These are phyloP conservation scores for Teunomyces aglyptinius DNA, from an alignment of 805 yeast genomes.

Conservation along the genomic window DNA sequence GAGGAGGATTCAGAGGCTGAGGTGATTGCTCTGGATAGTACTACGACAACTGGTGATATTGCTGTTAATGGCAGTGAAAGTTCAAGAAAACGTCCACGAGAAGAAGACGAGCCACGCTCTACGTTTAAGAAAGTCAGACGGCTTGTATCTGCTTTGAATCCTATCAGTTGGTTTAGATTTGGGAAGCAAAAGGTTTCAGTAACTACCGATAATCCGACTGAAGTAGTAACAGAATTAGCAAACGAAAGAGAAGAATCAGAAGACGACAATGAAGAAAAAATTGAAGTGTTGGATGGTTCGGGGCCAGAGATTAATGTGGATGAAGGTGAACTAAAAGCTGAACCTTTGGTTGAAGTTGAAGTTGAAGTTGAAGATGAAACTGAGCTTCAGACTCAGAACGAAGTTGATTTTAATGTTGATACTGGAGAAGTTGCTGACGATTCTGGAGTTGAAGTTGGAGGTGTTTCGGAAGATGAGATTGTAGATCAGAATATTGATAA, in stretches of 20 bases:
- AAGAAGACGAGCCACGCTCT: not conserved
- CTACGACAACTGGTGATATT: not conserved
- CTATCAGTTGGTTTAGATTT: not conserved
- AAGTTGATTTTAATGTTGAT: not conserved
- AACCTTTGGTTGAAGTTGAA: not conserved
- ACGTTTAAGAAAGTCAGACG: not conserved
- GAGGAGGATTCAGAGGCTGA: not conserved
- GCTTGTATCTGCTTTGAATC: constrained; percentile 1
- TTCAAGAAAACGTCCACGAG: not conserved
- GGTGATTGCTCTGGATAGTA: not conserved
- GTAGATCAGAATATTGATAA: not conserved
- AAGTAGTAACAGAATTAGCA: not conserved
- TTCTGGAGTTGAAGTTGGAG: constrained; percentile 2
- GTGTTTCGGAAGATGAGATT: constrained; percentile 1
- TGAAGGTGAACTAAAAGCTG: not conserved
- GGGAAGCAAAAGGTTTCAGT: not conserved
- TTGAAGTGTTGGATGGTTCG: not conserved
- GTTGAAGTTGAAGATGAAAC: not conserved
- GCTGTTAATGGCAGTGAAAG: not conserved
- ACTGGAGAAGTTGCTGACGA: constrained; percentile 6
- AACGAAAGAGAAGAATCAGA: not conserved
- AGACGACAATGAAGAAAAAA: not conserved
- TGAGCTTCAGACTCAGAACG: too few species aligned
- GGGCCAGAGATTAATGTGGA: not conserved
- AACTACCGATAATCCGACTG: not conserved